Evolutionary conservation across 305 asterid genomes (phyloP).

Genomic region (Fraxinus sp.): DNA sequence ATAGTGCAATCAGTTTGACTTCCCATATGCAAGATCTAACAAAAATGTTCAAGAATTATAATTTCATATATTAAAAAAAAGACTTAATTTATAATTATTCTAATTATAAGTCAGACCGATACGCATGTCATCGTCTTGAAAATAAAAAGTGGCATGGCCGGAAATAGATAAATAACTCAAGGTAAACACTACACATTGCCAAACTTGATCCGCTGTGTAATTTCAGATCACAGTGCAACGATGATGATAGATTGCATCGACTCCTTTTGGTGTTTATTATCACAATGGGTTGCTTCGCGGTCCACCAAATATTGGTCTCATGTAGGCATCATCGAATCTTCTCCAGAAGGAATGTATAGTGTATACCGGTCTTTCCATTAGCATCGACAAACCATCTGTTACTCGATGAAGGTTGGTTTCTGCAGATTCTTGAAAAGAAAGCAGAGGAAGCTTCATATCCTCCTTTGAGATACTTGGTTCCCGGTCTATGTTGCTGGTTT

Average conservation of each 20-base stretch:
- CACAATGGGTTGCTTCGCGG: slow-evolving; percentile 31
- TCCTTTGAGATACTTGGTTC: slow-evolving; percentile 67
- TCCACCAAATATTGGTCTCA: slow-evolving; percentile 88
- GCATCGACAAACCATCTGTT: slow-evolving; percentile 66
- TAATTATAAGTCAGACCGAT: no score
- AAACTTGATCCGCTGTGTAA: neutral
- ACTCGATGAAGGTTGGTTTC: slow-evolving; percentile 58
- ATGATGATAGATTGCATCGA: neutral
- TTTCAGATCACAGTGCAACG: neutral
- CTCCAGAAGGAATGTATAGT: slow-evolving; percentile 86
- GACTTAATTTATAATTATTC: no score
- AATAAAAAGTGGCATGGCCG: neutral
- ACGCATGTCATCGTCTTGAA: neutral
- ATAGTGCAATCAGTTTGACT: neutral
- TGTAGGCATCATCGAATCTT: slow-evolving; percentile 75
- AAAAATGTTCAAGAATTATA: neutral
- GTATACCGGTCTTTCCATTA: slow-evolving; percentile 75
- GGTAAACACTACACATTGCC: neutral
- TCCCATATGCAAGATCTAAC: neutral
- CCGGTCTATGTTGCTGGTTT: slow-evolving; percentile 38
- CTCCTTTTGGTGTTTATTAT: neutral
- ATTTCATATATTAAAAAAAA: no score
- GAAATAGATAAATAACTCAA: slow-evolving; percentile 24
- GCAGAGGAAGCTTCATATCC: slow-evolving; percentile 68
- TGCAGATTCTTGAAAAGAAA: slow-evolving; percentile 79